Evolutionary conservation across 1,284 basidiomycete species (phyloP), one percentile per base, ranked within the genome.

Genomic region (Ceratobasidium sp.): DNA sequence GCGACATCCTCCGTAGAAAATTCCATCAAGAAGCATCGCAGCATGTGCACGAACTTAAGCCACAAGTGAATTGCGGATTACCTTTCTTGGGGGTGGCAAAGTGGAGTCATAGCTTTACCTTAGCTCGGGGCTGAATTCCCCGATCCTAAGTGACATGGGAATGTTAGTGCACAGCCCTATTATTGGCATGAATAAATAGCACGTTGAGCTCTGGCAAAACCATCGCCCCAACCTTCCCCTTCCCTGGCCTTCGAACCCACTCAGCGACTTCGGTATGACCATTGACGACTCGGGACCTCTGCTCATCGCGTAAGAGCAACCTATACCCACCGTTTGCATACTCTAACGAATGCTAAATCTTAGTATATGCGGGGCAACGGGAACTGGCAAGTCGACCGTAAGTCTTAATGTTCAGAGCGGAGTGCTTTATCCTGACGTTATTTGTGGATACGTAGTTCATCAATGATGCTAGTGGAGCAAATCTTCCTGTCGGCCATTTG

Each of bases 311-410:
- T 71, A 54, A 71, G 69, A 59, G 14, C n/a, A 5, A 54, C 23
- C 10, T 55, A 10, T n/a, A 20, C 18, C 38, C 38, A 41, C 10
- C 38, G 38, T 41, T 41, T 41, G 38, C 38, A 41, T 10, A 41
- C 10, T 10, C 38, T 41, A 41, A 41, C 38, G 6, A 10, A 41
- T 41, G 38, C 38, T 41, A 10, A 41, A 41, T 10, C 38, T 12
- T 23, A 75, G 73, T 1, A 14, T 75, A 16, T 60, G 50, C n/a
- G 73, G 73, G 20, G 41, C 59, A 23, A 75, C 73, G 18, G 73
- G 73, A 27, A 46, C 38, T 2, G 73, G 73, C 7, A 75, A 75
- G 30, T 57, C 55, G n/a, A 60, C 59, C 4, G 59, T 75, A 20
- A 27, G 59, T 50, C 2, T 41, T 10, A 41, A 10, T 10, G 38